Percentiles rank a stretch among this genome's conserved stretches.
These are phyloP conservation scores for Moniliella sp. DNA, from an alignment of 1,284 basidiomycete species.

Conservation along the genomic window DNA sequence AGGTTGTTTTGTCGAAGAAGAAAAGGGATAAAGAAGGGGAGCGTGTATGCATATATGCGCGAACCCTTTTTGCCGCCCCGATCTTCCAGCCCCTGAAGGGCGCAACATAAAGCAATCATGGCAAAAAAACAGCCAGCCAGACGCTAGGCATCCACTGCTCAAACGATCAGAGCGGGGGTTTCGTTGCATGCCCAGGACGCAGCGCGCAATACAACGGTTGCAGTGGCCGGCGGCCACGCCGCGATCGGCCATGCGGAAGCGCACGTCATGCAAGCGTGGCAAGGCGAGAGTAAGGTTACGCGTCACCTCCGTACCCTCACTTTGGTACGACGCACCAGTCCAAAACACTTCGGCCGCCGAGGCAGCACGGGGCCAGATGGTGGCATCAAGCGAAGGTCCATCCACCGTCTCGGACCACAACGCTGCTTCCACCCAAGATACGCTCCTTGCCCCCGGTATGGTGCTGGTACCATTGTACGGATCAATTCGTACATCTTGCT, in stretches of 20 bases:
- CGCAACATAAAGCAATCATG: too few relatives aligned
- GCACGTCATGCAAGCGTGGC: conserved; percentile 52
- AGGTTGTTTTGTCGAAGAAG: too few relatives aligned
- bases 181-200: conserved; percentile 42
- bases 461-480: conserved; percentile 35
- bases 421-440: conserved; percentile 53
- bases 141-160: too few relatives aligned
- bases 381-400: conserved; percentile 48
- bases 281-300: conserved; percentile 46
- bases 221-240: conserved; percentile 49
- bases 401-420: conserved; percentile 60
- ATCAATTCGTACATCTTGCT: conserved; percentile 47
- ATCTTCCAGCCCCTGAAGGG: too few relatives aligned
- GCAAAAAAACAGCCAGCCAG: too few relatives aligned
- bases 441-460: conserved; percentile 35
- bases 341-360: conserved; percentile 60
- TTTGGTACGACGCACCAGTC: conserved; percentile 41
- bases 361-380: conserved; percentile 56
- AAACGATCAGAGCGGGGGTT: too few relatives aligned
- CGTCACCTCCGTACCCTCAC: conserved; percentile 26
- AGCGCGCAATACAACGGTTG: conserved; percentile 65
- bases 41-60: too few relatives aligned
- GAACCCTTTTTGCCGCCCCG: too few relatives aligned
- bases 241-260: conserved; percentile 44
- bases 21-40: too few relatives aligned